A percentile compares a stretch with the other conserved stretches of the same genome.
phyloP scores from a whole-genome alignment of 2,329 filamentous ascomycete species.

The Fusarium camptoceras region DNA sequence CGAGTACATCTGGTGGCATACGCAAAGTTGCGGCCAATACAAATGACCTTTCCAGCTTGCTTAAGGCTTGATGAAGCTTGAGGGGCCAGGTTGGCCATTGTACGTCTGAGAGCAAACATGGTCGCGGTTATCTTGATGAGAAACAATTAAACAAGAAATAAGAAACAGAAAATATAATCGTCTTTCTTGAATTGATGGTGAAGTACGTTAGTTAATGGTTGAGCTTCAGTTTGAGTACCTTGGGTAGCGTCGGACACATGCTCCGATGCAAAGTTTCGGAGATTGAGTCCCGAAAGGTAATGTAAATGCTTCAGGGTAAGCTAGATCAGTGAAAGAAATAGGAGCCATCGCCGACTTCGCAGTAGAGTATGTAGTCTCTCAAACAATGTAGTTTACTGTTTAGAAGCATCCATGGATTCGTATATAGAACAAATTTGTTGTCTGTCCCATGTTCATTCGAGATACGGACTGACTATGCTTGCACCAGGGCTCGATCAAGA shows the following conservation, averaged over 20 bases:
- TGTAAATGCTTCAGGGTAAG: slow-evolving; percentile 8
- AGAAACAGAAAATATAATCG: neutral
- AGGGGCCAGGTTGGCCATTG: slow-evolving; percentile 55
- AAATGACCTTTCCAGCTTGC: slow-evolving; percentile 81
- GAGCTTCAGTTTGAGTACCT: slow-evolving; percentile 17
- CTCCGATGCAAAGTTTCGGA: slow-evolving; percentile 45
- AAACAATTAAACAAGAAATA: neutral
- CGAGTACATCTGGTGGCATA: slow-evolving; percentile 56
- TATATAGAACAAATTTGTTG: neutral
- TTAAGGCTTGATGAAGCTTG: slow-evolving; percentile 59
- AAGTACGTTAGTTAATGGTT: slow-evolving; percentile 3
- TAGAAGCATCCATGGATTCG: neutral
- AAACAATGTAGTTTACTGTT: neutral
- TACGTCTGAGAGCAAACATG: slow-evolving; percentile 54
- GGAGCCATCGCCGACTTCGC: slow-evolving; percentile 20
- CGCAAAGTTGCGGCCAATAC: slow-evolving; percentile 97
- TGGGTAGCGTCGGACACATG: slow-evolving; percentile 37
- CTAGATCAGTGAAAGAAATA: neutral
- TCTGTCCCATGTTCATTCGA: neutral
- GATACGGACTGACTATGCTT: slow-evolving; percentile 14
- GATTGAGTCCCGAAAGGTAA: slow-evolving; percentile 27
- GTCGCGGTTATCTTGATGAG: slow-evolving; percentile 10
- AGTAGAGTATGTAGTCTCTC: neutral
- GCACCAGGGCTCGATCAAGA: slow-evolving; percentile 1
- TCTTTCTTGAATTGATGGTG: neutral